Evolutionary conservation across 805 yeast species (phyloP).

Genomic region (Ascoidea rubescens): DNA sequence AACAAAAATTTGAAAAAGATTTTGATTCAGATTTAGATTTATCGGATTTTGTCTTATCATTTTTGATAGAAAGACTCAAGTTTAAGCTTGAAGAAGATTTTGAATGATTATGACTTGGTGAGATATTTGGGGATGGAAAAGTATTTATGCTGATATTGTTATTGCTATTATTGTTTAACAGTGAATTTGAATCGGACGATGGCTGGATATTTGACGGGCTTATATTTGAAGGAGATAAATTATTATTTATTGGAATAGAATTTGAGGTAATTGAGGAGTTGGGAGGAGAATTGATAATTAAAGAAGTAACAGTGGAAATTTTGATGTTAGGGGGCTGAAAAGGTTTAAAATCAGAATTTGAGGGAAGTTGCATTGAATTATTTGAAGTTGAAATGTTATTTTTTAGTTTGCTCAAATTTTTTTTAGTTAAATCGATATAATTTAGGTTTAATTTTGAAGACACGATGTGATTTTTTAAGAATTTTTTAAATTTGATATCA

Average conservation of each 20-base stretch:
- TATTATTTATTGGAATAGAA: too few relatives aligned
- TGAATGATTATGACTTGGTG: too few relatives aligned
- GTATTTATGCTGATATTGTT: background rate
- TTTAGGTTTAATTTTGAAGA: too few relatives aligned
- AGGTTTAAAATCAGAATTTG: background rate
- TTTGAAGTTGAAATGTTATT: conserved; percentile 12
- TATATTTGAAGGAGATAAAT: too few relatives aligned
- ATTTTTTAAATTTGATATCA: conserved; percentile 17
- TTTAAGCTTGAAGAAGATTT: too few relatives aligned
- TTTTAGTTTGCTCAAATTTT: conserved; percentile 15
- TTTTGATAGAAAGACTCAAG: too few relatives aligned
- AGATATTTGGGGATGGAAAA: background rate
- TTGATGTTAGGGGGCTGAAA: too few relatives aligned
- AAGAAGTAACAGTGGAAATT: too few relatives aligned
- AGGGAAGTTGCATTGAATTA: background rate
- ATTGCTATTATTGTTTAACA: too few relatives aligned
- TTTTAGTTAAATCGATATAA: background rate
- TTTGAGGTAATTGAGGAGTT: too few relatives aligned
- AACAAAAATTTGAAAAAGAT: background rate
- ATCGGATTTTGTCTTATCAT: conserved; percentile 17
- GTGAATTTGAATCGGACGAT: background rate
- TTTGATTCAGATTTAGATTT: conserved; percentile 24
- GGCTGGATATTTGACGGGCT: background rate
- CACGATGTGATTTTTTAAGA: conserved; percentile 9
- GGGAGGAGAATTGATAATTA: too few relatives aligned